phyloP scores from a whole-genome alignment of 345 rosid genomes.

The Heritiera littoralis region DNA sequence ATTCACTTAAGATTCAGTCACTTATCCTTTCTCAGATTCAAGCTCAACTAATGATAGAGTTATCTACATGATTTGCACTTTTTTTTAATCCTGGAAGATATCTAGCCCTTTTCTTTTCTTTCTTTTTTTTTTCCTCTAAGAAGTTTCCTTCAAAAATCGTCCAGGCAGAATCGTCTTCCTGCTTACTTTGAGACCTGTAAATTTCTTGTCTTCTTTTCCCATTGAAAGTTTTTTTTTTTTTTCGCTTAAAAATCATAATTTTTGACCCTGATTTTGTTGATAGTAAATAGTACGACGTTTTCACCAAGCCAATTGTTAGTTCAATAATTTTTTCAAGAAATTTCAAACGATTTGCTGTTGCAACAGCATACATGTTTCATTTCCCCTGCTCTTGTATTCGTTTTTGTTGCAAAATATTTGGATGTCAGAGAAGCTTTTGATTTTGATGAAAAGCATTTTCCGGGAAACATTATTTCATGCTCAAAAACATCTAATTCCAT shows the following conservation, averaged over 20 bases:
- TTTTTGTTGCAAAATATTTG: background rate
- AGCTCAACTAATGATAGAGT: background rate
- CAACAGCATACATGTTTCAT: background rate
- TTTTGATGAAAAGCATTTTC: background rate
- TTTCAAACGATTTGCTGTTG: background rate
- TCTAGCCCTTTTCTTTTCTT: background rate
- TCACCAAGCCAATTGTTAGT: background rate
- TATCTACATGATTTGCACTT: background rate
- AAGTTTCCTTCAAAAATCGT: background rate
- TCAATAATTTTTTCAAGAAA: background rate
- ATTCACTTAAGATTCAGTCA: background rate
- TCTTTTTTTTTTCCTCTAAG: background rate
- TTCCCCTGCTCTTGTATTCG: background rate
- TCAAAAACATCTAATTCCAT: background rate
- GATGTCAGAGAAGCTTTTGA: background rate
- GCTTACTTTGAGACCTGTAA: conserved; percentile 1
- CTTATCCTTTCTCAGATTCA: background rate
- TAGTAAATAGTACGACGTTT: background rate
- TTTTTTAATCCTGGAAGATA: background rate
- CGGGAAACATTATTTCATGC: background rate
- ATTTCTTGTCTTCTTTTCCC: background rate
- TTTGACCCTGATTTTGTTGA: background rate
- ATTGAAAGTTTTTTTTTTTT: background rate
- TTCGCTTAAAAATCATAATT: background rate
- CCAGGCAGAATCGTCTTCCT: background rate